Base-by-base conservation (phyloP, 2,329 filamentous ascomycete genomes). In the Fusarium sororula region DNA sequence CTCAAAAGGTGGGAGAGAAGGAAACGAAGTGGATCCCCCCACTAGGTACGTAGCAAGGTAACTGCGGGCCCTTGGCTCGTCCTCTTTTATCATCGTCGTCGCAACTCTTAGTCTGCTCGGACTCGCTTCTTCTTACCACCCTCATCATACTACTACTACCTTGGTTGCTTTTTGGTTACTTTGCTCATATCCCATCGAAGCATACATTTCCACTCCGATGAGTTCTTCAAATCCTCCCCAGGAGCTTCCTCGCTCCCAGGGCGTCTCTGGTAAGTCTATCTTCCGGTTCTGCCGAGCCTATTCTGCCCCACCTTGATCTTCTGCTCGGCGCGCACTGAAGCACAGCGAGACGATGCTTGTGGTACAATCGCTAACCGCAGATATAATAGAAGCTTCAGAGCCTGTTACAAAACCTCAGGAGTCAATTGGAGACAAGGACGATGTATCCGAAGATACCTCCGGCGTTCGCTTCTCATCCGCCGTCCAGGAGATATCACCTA, bases 401-500 rank as follows among this genome's bases (percentile, higher is more conserved):
- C 35, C 54, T 12, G 20, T 57, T 30, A 44, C 66, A 48, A 53
- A 67, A 37, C 55, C 68, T 50, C 54, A 68, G 63, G 70, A 66
- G 44, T 32, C 58, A 14, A 48, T 68, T 24, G 68, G 28, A 24
- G 37, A 48, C 15, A 66, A 70, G 26, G 62, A 74, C n/a, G 48
- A 68, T 24, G 24, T 30, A 15, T 51, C 57, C 17, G 68, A 72
- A 32, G 75, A 75, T 66, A 79, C 80, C 63, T 85, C 86, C 64
- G 85, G 89, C 66, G 93, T 95, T 62, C 92, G 92, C 66, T 95
- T 95, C 82, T 91, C 92, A 62, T 90, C 92, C 35, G 86, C 89
- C 71, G 90, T 92, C 68, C 87, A 94, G 79, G 91, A 94, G 82
- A 94, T 94, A 77, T 78, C 80, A 20, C 82, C 83, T 20, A 64